Evolutionary conservation across 371 early-diverging fungal genomes (phyloP), one percentile per base, ranked within the genome.

Genomic region (Mortierella sp.): DNA sequence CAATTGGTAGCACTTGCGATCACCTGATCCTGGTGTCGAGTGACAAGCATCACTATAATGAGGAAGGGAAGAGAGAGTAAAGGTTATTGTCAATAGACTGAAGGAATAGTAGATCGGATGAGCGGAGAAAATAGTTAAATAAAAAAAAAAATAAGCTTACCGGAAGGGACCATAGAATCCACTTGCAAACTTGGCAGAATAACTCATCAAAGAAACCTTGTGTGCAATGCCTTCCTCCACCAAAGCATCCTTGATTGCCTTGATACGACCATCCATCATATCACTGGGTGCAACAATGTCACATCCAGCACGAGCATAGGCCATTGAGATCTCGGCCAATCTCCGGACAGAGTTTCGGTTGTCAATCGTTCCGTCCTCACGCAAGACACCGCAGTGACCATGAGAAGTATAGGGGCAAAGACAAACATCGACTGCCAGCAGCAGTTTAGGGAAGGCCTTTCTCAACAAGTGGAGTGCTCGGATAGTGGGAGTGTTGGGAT

Each of bases 261-360:
- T 84, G 74, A 99, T 93, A 62, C 99, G 92, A 26, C 96, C 96
- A 66, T 98, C 98, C 97, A 97, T 98, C 99, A 99, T 99, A 76
- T 99, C 99, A 6, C 94, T 94, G 7, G 99, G 99, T 1, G 97
- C 94, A 6, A 98, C 91, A 64, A 95, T 87, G 44, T 98, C 95
- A 50, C 89, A 89, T 25, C 94, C 95, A 0, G 97, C 97, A 44
- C 90, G 83, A 15, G 97, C 98, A 83, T 97, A 98, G 51, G 86
- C 88, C 37, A 96, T 84, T 9, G 96, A 90, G 0, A 98, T 94
- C 60, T 95, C 88, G 1, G 95, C 96, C 47, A 98, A 62, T 21
- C 97, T 89, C 59, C 91, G 80, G 61, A 96, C 90, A 51, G 91
- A 92, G 12, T 85, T 84, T 5, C 81, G 82, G 84, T 97, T 97